Percentiles rank a stretch among this genome's conserved stretches.
Conservation (phyloP, 2,329 filamentous ascomycete genomes). For the Diaporthe batatas region DNA sequence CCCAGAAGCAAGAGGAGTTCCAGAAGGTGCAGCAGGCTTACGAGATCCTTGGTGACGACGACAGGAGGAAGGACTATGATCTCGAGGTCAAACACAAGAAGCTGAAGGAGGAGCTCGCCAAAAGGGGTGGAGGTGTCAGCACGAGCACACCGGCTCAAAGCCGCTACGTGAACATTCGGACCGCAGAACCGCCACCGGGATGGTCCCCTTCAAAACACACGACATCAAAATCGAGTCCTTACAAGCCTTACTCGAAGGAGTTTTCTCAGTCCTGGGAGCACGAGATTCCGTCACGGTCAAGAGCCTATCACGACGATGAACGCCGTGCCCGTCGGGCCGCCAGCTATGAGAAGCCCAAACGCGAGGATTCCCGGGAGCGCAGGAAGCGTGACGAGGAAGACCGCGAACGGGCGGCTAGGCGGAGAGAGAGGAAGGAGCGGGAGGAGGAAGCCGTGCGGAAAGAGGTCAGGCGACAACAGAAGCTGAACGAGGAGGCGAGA, state of each 20-base stretch:
- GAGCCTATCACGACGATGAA: constrained; percentile 58
- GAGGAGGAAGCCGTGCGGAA: constrained; percentile 35
- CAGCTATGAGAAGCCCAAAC: constrained; percentile 56
- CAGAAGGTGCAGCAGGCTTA: constrained; percentile 94
- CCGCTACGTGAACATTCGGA: constrained; percentile 59
- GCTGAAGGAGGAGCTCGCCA: constrained; percentile 67
- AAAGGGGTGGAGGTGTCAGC: constrained; percentile 55
- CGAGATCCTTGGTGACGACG: constrained; percentile 86
- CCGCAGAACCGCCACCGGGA: constrained; percentile 61
- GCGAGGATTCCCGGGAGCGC: constrained; percentile 45
- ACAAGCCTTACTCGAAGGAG: constrained; percentile 46
- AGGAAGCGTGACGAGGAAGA: constrained; percentile 48
- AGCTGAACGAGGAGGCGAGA: constrained; percentile 55
- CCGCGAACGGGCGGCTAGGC: constrained; percentile 38
- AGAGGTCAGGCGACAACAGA: constrained; percentile 53
- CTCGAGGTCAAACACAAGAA: constrained; percentile 77
- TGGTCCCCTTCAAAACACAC: constrained; percentile 49
- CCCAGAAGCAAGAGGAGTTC: constrained; percentile 86
- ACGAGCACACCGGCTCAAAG: constrained; percentile 56
- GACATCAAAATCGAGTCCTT: constrained; percentile 51
- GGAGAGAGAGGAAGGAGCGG: constrained; percentile 47
- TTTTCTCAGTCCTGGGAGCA: constrained; percentile 63
- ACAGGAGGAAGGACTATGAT: constrained; percentile 81
- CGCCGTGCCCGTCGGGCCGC: constrained; percentile 60
- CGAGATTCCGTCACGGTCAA: constrained; percentile 54